Base-by-base conservation (phyloP, 345 rosid species). In the Triadica sebifera region DNA sequence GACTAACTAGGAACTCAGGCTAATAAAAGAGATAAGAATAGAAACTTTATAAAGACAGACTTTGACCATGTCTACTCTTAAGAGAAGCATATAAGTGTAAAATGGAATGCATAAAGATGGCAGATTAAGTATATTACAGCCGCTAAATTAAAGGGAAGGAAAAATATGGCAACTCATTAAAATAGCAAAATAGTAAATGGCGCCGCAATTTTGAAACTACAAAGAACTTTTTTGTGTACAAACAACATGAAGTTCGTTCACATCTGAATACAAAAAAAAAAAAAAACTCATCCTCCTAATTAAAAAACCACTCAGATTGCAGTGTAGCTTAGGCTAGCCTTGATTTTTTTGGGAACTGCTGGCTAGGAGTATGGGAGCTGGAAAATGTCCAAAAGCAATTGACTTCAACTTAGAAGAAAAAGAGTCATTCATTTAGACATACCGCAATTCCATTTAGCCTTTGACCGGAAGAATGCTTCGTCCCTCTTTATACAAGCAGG, bases 361-460 rank as follows among this genome's bases (percentile, higher is more conserved):
- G 0, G 41, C 70, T 29, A 13, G 16, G 6, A 38, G 10, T 6
- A 25, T n/a, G 15, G 15, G 29, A 61, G 13, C 60, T 25, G 41
- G 38, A 69, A 72, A 45, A n/a, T 9, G 69, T 17, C 61, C 60
- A 41, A 65, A 63, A 72, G 49, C 52, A 58, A 58, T 72, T 67
- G 17, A 34, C 65, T 12, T 61, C 38, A 79, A 37, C 60, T 25
- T 63, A 39, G n/a, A 71, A 29, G 62, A 74, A 62, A 52, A 69
- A 38, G 70, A 16, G 50, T 62, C 72, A 39, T 34, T 70, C 22
- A 29, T 38, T 70, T n/a, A 62, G 52, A 81, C 89, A 68, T 91
- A 93, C 99, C 99, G 56, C 99, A 95, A 64, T 90, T 90, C 98
- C 99, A 95, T 79, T 91, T 95, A 4, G 91, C 97, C 77, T 80